A percentile compares a stretch with the other conserved stretches of the same genome.
Evolutionary conservation across 1,139 yeast genomes (phyloP).

Genomic region (Tardiomyces digboiensis): DNA sequence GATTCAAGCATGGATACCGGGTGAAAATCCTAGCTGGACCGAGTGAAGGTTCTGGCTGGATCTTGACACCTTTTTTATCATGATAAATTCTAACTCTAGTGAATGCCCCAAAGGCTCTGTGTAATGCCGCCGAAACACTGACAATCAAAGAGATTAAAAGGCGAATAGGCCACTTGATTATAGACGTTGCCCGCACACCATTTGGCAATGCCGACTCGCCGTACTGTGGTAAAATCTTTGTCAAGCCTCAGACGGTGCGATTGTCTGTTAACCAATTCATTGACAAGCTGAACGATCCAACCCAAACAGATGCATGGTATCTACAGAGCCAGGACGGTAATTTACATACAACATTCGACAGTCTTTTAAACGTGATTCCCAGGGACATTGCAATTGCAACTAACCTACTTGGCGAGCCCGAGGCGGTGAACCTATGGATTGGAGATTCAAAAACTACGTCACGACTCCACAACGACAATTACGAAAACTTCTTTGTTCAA

Average conservation of each 20-base stretch:
- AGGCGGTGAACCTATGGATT: constrained; percentile 32
- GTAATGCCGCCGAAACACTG: background rate
- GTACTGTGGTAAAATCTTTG: constrained; percentile 19
- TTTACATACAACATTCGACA: constrained; percentile 18
- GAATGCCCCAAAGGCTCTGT: background rate
- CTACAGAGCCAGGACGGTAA: constrained; percentile 32
- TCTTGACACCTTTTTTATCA: too few relatives aligned
- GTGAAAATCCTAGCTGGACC: too few relatives aligned
- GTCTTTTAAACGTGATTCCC: constrained; percentile 14
- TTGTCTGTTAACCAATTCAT: constrained; percentile 20
- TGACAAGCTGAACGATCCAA: constrained; percentile 7
- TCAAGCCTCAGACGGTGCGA: constrained; percentile 22
- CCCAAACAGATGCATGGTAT: constrained; percentile 17
- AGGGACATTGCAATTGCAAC: constrained; percentile 11
- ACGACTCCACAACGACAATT: constrained; percentile 31
- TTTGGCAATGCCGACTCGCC: constrained; percentile 32
- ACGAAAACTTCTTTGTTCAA: constrained; percentile 30
- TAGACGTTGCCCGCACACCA: constrained; percentile 29
- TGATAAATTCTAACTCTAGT: too few relatives aligned
- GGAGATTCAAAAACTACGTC: constrained; percentile 27
- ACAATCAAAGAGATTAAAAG: constrained; percentile 8
- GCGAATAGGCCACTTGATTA: constrained; percentile 9
- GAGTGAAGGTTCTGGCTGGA: too few relatives aligned
- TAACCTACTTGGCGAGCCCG: constrained; percentile 23
- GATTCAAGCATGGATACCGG: too few relatives aligned